Percentiles rank a stretch among this genome's conserved stretches.
phyloP scores from a whole-genome alignment of 495 filamentous ascomycete genomes.

The Aspergillus ellipticus region DNA sequence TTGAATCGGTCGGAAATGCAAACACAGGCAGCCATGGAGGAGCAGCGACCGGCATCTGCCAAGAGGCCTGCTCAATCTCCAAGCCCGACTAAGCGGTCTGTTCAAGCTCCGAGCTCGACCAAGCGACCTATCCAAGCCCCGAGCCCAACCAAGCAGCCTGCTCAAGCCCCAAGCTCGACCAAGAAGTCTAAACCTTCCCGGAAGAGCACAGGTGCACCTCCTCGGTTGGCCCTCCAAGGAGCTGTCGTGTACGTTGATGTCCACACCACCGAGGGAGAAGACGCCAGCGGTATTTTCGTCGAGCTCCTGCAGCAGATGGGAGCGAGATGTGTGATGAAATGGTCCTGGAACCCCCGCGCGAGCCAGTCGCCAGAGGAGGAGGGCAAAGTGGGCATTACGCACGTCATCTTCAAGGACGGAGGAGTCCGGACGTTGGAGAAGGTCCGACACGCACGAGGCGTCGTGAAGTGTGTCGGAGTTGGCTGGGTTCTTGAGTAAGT shows the following conservation, averaged over 20 bases:
- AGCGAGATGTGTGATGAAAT: conserved; percentile 75
- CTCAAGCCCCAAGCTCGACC: not conserved
- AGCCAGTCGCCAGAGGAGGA: conserved; percentile 36
- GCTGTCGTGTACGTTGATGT: conserved; percentile 90
- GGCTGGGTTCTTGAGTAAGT: conserved; percentile 84
- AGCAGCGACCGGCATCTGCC: not conserved
- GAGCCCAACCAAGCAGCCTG: not conserved
- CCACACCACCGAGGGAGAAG: conserved; percentile 82
- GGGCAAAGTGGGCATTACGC: conserved; percentile 77
- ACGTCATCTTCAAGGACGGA: conserved; percentile 94
- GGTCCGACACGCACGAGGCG: conserved; percentile 66
- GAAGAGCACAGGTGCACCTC: conserved; percentile 18
- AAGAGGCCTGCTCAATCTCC: not conserved
- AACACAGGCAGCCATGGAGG: conserved; percentile 3
- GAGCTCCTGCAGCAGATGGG: conserved; percentile 82
- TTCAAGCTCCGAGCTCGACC: conserved; percentile 24
- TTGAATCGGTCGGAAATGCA: conserved; percentile 4
- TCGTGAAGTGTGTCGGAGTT: conserved; percentile 80
- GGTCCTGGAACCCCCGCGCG: conserved; percentile 73
- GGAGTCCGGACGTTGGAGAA: conserved; percentile 83
- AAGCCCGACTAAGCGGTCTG: not conserved
- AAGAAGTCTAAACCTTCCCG: conserved; percentile 18
- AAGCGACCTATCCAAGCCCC: conserved; percentile 14
- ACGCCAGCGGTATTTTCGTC: conserved; percentile 79
- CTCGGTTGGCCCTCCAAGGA: conserved; percentile 52